phyloP scores from a whole-genome alignment of 116 monocot genomes.

The Iris pallida region DNA sequence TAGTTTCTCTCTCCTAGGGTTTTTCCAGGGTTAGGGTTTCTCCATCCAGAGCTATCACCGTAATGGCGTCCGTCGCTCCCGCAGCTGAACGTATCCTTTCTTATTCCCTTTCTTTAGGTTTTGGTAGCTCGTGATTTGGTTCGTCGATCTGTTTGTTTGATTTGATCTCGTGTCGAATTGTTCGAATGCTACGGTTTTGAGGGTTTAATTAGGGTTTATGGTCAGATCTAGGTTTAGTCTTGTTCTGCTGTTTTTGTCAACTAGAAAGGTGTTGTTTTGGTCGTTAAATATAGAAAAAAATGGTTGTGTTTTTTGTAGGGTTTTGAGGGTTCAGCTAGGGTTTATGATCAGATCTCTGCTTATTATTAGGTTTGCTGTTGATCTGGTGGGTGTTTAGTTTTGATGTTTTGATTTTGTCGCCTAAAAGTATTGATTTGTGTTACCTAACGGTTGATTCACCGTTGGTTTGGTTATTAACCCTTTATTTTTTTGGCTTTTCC shows the following conservation, averaged over 20 bases:
- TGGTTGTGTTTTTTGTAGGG: too few relatives aligned
- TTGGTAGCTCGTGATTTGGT: background rate
- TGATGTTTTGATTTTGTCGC: background rate
- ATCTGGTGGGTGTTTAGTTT: too few relatives aligned
- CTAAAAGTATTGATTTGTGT: background rate
- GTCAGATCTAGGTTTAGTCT: background rate
- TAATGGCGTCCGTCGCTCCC: slow-evolving; percentile 39
- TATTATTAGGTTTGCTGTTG: too few relatives aligned
- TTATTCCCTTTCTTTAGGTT: background rate
- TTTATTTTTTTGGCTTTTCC: too few relatives aligned
- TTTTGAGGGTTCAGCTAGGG: too few relatives aligned
- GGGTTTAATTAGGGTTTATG: background rate
- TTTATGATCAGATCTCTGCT: too few relatives aligned
- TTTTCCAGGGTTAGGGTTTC: slow-evolving; percentile 1
- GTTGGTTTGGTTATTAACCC: too few relatives aligned
- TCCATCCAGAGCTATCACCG: slow-evolving; percentile 1
- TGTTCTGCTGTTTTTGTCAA: background rate
- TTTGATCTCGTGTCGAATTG: background rate
- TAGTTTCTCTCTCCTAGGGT: slow-evolving; percentile 11
- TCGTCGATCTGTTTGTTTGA: background rate
- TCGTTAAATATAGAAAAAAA: too few relatives aligned
- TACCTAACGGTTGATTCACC: background rate
- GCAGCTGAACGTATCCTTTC: slow-evolving; percentile 42
- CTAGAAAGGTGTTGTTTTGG: background rate
- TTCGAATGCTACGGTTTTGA: background rate